Base-by-base conservation (phyloP, 768 basidiomycete genomes). In the Butyriboletus loyo region DNA sequence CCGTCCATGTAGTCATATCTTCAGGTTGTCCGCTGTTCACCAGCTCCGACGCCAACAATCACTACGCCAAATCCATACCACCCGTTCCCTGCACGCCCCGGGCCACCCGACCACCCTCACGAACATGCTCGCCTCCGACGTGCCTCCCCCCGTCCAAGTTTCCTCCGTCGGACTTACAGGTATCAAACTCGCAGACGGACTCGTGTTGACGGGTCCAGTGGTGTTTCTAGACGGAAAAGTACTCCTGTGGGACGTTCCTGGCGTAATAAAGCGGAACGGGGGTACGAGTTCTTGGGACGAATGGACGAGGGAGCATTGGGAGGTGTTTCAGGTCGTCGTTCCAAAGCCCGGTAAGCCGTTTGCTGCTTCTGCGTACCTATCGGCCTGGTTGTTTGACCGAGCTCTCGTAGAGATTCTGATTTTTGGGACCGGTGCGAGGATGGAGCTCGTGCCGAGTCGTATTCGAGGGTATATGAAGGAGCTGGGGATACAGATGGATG, bases 201-300 rank as follows among this genome's bases (percentile, higher is more conserved):
- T 95, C 22, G 63, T 90, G 17, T 67, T 97, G 2, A 82, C 86
- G 0, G 85, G 84, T 1, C 81, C 93, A 0, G 87, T 85, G 59
- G 80, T 99, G 27, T 89, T 99, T 56, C 67, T 95, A 8, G 87
- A 91, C 51, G 92, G 92, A 3, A 83, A 88, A 40, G 87, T 92
- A 0, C 87, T 95, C 48, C 67, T 98, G 35, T 99, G 96, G 96
- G 86, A 98, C 65, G 87, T 89, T 2, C 86, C 88, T 1, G 8
- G 28, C 7, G 2, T 30, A 8, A 19, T 15, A 7, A 27, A 24
- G 32, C 28, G 36, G 10, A 14, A 1, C 17, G 52, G 40, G 14
- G 37, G 30, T 7, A 14, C 21, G 35, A 76, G 67, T 5, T 63
- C 77, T 2, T 89, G 88, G 85, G 67, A 73, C 13, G 86, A 76